Conservation (phyloP, 495 filamentous ascomycete genomes). For the Viridothelium virens region DNA sequence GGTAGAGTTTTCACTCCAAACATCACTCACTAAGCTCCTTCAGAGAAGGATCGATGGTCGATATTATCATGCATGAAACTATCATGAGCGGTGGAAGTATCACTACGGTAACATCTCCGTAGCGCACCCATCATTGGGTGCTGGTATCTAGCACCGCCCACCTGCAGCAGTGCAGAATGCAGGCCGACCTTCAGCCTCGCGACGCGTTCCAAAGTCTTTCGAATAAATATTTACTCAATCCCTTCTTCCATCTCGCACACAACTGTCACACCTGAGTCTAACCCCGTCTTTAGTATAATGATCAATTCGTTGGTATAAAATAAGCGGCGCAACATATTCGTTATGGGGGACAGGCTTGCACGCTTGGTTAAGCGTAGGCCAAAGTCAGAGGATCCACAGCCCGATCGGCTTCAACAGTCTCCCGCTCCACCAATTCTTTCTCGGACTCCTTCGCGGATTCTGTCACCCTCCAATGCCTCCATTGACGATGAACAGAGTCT, state of each 20-base stretch:
- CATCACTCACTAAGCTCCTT: no score
- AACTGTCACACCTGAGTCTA: not conserved
- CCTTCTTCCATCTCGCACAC: not conserved
- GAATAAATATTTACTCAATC: not conserved
- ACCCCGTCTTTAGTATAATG: not conserved
- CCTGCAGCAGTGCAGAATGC: no score
- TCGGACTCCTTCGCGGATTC: not conserved
- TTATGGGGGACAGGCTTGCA: not conserved
- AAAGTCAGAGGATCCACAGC: not conserved
- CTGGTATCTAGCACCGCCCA: no score
- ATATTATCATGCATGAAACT: no score
- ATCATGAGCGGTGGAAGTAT: no score
- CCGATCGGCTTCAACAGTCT: not conserved
- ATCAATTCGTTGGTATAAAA: not conserved
- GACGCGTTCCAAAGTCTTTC: no score
- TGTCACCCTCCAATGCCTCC: not conserved
- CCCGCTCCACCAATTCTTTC: not conserved
- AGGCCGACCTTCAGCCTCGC: no score
- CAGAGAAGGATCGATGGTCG: no score
- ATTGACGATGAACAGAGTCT: not conserved
- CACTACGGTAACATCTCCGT: no score
- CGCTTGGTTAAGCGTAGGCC: not conserved
- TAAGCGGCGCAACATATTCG: not conserved
- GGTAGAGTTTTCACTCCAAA: no score
- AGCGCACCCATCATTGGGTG: no score